A percentile compares a stretch with the other conserved stretches of the same genome.
Conservation (phyloP, 2,329 filamentous ascomycete genomes). For the Pyrenophora teres region DNA sequence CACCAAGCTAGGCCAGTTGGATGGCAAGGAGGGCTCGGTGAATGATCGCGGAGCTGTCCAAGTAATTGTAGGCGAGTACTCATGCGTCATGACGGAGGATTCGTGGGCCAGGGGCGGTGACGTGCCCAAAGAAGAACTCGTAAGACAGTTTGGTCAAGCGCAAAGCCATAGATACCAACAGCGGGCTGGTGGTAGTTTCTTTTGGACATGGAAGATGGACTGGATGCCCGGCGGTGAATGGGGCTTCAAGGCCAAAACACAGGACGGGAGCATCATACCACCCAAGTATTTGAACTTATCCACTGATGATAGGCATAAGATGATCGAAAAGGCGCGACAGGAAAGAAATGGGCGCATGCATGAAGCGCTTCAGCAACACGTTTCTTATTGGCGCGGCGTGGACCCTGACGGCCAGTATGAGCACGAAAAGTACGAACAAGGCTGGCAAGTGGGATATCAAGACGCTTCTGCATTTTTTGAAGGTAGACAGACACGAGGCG, state of each 20-base stretch:
- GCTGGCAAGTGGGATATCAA: constrained; percentile 61
- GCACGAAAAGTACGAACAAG: constrained; percentile 60
- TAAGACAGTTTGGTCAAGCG: constrained; percentile 54
- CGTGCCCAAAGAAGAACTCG: constrained; percentile 47
- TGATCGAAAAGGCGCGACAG: constrained; percentile 49
- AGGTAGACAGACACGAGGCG: constrained; percentile 46
- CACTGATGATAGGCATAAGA: constrained; percentile 22
- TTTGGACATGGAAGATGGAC: constrained; percentile 67
- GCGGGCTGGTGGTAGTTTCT: constrained; percentile 59
- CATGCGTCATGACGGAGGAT: constrained; percentile 59
- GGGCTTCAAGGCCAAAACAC: constrained; percentile 61
- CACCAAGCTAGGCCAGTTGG: constrained; percentile 52
- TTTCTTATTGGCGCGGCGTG: constrained; percentile 56
- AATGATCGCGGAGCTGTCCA: constrained; percentile 57
- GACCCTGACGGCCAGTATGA: constrained; percentile 54
- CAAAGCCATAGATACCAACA: constrained; percentile 57
- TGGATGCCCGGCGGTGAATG: constrained; percentile 67
- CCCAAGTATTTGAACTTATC: constrained; percentile 38
- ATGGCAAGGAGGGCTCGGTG: constrained; percentile 55
- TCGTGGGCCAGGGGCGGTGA: constrained; percentile 51
- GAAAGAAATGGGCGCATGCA: constrained; percentile 45
- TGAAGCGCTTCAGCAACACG: constrained; percentile 51
- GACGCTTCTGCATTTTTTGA: constrained; percentile 60
- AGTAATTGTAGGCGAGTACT: constrained; percentile 63
- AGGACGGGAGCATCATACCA: constrained; percentile 48